Base-by-base conservation (phyloP, 2,329 filamentous ascomycete genomes). In the Beauveria varroae region DNA sequence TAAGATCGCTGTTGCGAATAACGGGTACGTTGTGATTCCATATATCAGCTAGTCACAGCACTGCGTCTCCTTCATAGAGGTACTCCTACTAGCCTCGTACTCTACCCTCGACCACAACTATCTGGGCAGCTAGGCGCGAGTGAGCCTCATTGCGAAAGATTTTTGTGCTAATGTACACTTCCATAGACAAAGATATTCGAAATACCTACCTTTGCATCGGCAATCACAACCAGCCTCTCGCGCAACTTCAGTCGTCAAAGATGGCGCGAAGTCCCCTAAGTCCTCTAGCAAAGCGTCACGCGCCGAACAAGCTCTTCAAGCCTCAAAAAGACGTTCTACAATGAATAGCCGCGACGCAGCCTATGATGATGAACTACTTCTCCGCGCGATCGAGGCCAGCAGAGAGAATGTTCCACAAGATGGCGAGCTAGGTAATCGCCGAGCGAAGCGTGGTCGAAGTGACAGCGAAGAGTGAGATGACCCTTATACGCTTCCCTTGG, bases 281-380 rank as follows among this genome's bases (percentile, higher is more conserved):
- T 76, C 74, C 70, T 81, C 77, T 67, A 80, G 78, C 68, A 86
- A 84, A 76, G 84, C 73, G 70, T 83, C 77, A 65, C 84, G 80
- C 53, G 78, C 78, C 59, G 79, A 78, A 10, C 76, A 79, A 55
- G 71, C 76, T 12, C 76, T 76, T 49, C 81, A 85, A 59, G 82
- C 84, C 57, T 86, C 88, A 43, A 98, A 97, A 73, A 86, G 95
- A 63, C 85, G 95, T 30, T 96, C 92, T 22, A 99, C 95, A 7
- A 97, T 98, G 91, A 96, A 98, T 71, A 99, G 95, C 72, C 86
- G 93, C 64, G 89, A 92, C 73, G 93, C 93, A 47, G 93, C 92
- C 24, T 98, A 98, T 68, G 93, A 98, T 66, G 95, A 99, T 74
- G 93, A 96, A 68, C 87, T 93, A 69, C 75, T 99, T 44, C 86